phyloP scores from a whole-genome alignment of 768 basidiomycete species.

The Candolleomyces eurysporus region DNA sequence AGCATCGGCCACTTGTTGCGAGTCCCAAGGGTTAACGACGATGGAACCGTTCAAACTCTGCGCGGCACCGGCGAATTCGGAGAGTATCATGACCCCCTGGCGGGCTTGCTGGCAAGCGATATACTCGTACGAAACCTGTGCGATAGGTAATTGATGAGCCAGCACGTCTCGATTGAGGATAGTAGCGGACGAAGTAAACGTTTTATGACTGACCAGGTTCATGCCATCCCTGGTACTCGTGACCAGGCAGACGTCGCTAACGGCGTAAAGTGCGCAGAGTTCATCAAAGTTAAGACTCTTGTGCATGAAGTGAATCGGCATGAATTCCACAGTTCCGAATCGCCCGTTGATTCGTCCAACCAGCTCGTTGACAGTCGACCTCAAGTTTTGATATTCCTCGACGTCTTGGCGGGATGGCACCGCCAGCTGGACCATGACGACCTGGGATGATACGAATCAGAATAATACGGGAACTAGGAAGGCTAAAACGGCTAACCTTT shows the following conservation, averaged over 20 bases:
- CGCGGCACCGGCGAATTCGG: conserved; percentile 97
- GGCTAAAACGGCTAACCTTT: conserved; percentile 53
- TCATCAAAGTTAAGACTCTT: conserved; percentile 92
- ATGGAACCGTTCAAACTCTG: conserved; percentile 94
- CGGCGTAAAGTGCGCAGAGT: conserved; percentile 94
- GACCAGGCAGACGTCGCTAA: conserved; percentile 95
- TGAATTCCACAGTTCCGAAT: conserved; percentile 98
- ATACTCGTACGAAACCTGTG: conserved; percentile 96
- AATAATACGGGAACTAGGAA: neutral
- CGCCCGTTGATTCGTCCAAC: conserved; percentile 98
- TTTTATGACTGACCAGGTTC: conserved; percentile 78
- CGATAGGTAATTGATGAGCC: conserved; percentile 25
- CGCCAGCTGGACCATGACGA: conserved; percentile 94
- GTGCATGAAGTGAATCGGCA: conserved; percentile 99
- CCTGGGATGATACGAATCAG: conserved; percentile 39
- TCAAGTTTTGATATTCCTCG: conserved; percentile 97
- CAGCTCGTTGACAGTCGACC: conserved; percentile 94
- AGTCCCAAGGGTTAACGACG: conserved; percentile 99
- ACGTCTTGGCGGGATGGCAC: conserved; percentile 98
- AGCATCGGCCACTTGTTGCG: conserved; percentile 97
- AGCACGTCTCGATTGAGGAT: neutral
- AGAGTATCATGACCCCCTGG: conserved; percentile 96
- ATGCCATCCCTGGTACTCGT: conserved; percentile 96
- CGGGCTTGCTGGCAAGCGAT: conserved; percentile 91
- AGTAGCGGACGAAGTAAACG: neutral